Evolutionary conservation across 2,329 filamentous ascomycete species (phyloP).

Genomic region (Lecanicillium sp.): DNA sequence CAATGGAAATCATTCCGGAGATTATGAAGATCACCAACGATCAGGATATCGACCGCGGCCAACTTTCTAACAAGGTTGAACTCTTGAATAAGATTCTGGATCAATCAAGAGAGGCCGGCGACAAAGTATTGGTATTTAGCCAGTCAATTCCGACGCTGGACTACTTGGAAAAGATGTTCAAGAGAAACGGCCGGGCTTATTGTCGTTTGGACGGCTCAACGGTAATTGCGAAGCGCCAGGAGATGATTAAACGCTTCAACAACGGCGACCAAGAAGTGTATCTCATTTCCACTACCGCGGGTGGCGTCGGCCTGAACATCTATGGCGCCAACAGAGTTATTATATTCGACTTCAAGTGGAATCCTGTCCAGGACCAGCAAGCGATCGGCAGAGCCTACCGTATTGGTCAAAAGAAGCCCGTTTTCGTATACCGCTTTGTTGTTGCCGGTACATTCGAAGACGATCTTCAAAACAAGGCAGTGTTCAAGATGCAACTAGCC

Average conservation of each 20-base stretch:
- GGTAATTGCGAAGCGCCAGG: conserved; percentile 50
- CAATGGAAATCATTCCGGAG: conserved; percentile 22
- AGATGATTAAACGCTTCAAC: conserved; percentile 65
- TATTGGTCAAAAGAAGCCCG: conserved; percentile 72
- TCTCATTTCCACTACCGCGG: conserved; percentile 77
- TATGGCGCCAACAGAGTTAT: conserved; percentile 78
- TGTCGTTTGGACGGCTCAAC: conserved; percentile 64
- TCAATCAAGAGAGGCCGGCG: conserved; percentile 52
- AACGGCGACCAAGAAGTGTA: conserved; percentile 51
- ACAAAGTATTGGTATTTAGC: conserved; percentile 78
- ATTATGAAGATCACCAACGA: conserved; percentile 32
- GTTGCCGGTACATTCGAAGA: conserved; percentile 76
- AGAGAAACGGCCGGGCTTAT: conserved; percentile 39
- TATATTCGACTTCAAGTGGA: conserved; percentile 78
- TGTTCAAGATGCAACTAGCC: conserved; percentile 80
- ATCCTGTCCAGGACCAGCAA: conserved; percentile 77
- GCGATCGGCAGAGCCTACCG: conserved; percentile 83
- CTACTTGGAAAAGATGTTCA: conserved; percentile 57
- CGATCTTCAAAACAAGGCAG: conserved; percentile 61
- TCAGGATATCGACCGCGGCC: conserved; percentile 37
- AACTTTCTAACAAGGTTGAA: conserved; percentile 61
- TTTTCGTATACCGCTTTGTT: conserved; percentile 80
- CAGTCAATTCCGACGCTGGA: conserved; percentile 64
- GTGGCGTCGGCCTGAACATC: conserved; percentile 79
- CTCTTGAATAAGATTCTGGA: conserved; percentile 65